A percentile compares a stretch with the other conserved stretches of the same genome.
phyloP scores from a whole-genome alignment of 2,329 filamentous ascomycete species.

The Ophiostoma tasmaniense region DNA sequence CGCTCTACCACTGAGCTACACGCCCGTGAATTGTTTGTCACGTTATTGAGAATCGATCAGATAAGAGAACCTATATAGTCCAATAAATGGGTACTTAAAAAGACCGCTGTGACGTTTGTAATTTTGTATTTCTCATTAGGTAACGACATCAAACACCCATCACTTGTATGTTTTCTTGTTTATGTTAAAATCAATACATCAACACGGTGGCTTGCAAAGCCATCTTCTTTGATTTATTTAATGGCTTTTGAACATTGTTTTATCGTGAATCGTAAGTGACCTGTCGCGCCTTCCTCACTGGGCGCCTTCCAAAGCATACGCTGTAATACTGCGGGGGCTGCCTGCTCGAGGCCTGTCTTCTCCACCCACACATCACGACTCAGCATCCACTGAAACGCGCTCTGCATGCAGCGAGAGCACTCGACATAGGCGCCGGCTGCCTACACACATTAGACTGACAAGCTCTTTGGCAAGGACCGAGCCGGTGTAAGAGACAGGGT shows the following conservation, averaged over 20 bases:
- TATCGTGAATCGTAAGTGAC: neutral
- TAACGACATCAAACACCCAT: no score
- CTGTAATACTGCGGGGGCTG: neutral
- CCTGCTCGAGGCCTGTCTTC: neutral
- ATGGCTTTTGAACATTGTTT: no score
- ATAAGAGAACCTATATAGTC: neutral
- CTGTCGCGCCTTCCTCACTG: neutral
- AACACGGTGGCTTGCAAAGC: no score
- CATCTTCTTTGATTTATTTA: no score
- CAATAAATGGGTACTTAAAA: neutral
- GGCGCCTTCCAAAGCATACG: neutral
- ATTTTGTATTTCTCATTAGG: no score
- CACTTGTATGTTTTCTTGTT: no score
- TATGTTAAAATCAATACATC: no score
- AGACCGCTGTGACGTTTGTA: neutral
- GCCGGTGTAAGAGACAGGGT: neutral
- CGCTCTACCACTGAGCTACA: conserved; percentile 20
- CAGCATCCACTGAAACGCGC: neutral
- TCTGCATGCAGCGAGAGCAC: neutral
- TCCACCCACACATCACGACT: neutral
- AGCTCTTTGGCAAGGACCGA: neutral
- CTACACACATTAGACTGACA: neutral
- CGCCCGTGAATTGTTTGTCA: conserved; percentile 11
- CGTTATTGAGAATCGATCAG: neutral
- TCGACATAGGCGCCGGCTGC: neutral